These are phyloP conservation scores for Nemania sp. DNA, from an alignment of 2,329 filamentous ascomycete species.

Conservation along the genomic window DNA sequence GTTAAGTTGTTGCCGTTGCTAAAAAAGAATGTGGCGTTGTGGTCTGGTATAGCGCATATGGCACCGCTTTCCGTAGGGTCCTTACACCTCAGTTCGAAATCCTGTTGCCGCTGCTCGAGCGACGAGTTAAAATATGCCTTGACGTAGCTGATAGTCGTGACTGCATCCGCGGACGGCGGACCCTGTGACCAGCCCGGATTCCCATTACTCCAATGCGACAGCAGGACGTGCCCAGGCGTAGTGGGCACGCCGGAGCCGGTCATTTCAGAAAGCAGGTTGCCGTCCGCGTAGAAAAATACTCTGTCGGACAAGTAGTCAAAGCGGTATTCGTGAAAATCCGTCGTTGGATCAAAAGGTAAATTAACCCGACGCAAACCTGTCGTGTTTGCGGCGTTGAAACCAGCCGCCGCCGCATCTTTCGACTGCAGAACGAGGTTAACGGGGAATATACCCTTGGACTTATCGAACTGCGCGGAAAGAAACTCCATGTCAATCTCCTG, in stretches of 20 bases:
- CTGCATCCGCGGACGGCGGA: constrained; percentile 72
- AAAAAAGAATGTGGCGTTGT: constrained; percentile 63
- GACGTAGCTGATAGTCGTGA: constrained; percentile 74
- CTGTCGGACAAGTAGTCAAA: constrained; percentile 76
- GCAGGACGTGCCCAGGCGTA: constrained; percentile 72
- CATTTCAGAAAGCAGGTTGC: constrained; percentile 67
- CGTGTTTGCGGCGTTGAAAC: constrained; percentile 72
- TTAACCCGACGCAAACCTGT: constrained; percentile 68
- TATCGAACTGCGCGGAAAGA: constrained; percentile 73
- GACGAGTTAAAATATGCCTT: constrained; percentile 86
- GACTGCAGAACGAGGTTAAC: constrained; percentile 84
- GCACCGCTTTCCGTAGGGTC: constrained; percentile 54
- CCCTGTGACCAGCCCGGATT: constrained; percentile 78
- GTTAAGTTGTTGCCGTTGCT: constrained; percentile 59
- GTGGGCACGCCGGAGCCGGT: constrained; percentile 68
- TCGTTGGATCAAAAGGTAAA: constrained; percentile 74
- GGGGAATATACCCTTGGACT: constrained; percentile 62
- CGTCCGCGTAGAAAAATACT: constrained; percentile 78
- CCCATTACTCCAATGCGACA: constrained; percentile 85
- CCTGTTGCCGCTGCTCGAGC: constrained; percentile 53
- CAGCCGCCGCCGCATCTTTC: constrained; percentile 65
- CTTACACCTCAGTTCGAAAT: constrained; percentile 57
- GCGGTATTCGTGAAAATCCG: constrained; percentile 80
- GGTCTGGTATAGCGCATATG: constrained; percentile 65
- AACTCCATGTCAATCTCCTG: constrained; percentile 88